Percentiles rank a stretch among this genome's conserved stretches.
Conservation (phyloP, 2,329 filamentous ascomycete genomes). For the Xylariaceae sp. region DNA sequence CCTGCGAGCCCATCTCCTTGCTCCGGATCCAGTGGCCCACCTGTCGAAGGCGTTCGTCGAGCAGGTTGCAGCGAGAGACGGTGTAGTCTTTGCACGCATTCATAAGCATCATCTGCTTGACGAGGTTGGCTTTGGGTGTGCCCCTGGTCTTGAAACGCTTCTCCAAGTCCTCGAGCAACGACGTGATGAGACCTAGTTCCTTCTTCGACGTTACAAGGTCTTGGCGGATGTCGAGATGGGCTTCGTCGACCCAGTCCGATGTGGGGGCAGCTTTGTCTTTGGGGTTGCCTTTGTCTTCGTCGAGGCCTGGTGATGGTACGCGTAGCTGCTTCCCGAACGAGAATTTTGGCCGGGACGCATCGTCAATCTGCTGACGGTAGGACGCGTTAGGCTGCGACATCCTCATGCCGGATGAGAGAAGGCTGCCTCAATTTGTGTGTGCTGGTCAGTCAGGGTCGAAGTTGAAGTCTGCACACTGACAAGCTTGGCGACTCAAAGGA, state of each 20-base stretch:
- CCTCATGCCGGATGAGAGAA: neutral
- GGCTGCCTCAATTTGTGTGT: too few relatives aligned
- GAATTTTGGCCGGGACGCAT: slow-evolving; percentile 6
- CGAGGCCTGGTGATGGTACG: neutral
- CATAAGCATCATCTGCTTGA: slow-evolving; percentile 20
- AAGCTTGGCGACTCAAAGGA: too few relatives aligned
- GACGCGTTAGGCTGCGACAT: neutral
- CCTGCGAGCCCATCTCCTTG: slow-evolving; percentile 12
- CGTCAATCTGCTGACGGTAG: neutral
- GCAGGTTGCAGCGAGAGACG: slow-evolving; percentile 21
- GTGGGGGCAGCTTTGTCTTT: neutral
- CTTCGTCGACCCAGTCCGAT: slow-evolving; percentile 21
- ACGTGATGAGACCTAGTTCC: slow-evolving; percentile 26
- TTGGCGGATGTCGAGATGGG: slow-evolving; percentile 16
- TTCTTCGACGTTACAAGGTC: slow-evolving; percentile 26
- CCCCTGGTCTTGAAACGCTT: neutral
- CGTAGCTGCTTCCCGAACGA: slow-evolving; percentile 11
- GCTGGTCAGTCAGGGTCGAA: too few relatives aligned
- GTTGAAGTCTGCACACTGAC: too few relatives aligned
- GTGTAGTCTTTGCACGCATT: slow-evolving; percentile 27
- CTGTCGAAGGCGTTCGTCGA: slow-evolving; percentile 26
- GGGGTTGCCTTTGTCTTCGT: neutral
- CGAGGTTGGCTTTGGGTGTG: neutral
- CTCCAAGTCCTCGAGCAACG: slow-evolving; percentile 20
- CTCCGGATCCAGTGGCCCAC: slow-evolving; percentile 21